Evolutionary conservation across 148 eudicot species (phyloP).

Genomic region (Vaccinium vitisidaea): DNA sequence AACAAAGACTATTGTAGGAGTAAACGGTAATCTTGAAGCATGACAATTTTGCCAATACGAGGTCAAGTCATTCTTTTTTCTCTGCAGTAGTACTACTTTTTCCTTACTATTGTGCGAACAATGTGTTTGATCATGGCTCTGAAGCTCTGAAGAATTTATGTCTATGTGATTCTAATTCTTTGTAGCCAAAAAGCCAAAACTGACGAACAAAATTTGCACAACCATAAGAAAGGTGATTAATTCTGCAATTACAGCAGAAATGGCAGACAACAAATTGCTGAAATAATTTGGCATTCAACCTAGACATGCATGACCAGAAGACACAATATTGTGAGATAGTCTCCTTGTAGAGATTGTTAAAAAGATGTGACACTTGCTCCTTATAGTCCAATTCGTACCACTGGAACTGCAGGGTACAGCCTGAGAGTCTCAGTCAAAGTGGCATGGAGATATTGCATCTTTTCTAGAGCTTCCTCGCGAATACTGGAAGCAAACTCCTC

Average conservation of each 20-base stretch:
- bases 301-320: neutral
- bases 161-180: neutral
- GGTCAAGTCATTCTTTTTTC: neutral
- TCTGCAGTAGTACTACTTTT: neutral
- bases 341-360: neutral
- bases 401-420: slow-evolving; percentile 78
- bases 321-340: neutral
- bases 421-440: slow-evolving; percentile 75
- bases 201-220: neutral
- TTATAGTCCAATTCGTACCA: slow-evolving; percentile 36
- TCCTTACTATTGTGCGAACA: neutral
- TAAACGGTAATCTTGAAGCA: neutral
- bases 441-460: slow-evolving; percentile 82
- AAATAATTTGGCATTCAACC: neutral
- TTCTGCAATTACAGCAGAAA: neutral
- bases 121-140: neutral
- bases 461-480: slow-evolving; percentile 60
- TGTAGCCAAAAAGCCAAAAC: neutral
- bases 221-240: neutral
- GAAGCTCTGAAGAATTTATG: neutral
- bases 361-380: neutral
- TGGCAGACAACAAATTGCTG: neutral
- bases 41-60: neutral
- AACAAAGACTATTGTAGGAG: neutral
- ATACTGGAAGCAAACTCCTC: slow-evolving; percentile 40